phyloP scores from a whole-genome alignment of 2,329 filamentous ascomycete species.

The Colletotrichum tofieldiae region DNA sequence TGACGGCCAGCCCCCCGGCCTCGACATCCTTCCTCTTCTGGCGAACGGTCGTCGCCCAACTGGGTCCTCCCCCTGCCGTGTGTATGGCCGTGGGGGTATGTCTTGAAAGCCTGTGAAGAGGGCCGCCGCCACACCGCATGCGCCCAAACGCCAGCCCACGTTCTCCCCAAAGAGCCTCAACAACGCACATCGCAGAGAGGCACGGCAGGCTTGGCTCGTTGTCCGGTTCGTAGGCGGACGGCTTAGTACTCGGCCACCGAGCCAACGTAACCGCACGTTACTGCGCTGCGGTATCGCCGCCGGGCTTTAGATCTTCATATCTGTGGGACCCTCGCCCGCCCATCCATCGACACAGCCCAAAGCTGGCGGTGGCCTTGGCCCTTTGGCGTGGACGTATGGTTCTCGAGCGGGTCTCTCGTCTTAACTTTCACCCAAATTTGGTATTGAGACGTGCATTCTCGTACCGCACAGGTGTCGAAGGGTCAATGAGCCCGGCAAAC shows the following conservation, averaged over 20 bases:
- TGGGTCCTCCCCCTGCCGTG: constrained; percentile 22
- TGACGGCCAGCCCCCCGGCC: constrained; percentile 21
- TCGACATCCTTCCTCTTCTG: constrained; percentile 35
- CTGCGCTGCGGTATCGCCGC: constrained; percentile 28
- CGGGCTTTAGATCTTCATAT: constrained; percentile 12
- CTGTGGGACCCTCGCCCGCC: constrained; percentile 19
- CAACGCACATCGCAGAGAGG: neutral
- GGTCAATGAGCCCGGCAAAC: constrained; percentile 18
- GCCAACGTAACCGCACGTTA: constrained; percentile 18
- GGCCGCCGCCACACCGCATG: constrained; percentile 14
- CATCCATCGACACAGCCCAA: constrained; percentile 17
- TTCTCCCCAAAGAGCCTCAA: constrained; percentile 41
- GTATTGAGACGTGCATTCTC: constrained; percentile 9
- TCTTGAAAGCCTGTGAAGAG: neutral
- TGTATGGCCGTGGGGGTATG: constrained; percentile 33
- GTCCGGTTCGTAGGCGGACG: neutral
- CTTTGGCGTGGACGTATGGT: constrained; percentile 11
- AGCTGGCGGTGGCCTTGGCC: neutral
- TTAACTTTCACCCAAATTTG: constrained; percentile 31
- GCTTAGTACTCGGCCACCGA: neutral
- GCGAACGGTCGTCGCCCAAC: constrained; percentile 37
- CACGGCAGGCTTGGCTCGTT: neutral
- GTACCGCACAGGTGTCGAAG: constrained; percentile 34
- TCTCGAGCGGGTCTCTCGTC: constrained; percentile 31
- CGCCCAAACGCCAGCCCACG: constrained; percentile 35